Conservation (phyloP, 805 yeast species). For the Danielia oregonensis region DNA sequence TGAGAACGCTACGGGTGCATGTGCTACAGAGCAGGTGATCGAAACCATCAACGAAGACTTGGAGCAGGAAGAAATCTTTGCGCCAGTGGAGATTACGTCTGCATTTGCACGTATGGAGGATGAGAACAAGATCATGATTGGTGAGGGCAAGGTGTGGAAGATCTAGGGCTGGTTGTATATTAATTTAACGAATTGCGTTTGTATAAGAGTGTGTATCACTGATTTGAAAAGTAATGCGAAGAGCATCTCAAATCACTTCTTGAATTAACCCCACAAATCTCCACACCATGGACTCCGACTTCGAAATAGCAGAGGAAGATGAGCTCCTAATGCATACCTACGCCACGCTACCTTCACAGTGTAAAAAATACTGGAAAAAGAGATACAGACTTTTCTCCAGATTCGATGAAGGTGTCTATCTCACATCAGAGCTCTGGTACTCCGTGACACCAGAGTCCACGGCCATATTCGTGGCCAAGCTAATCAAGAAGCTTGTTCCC, state of each 20-base stretch:
- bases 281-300: conserved; percentile 8
- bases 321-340: conserved; percentile 37
- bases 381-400: conserved; percentile 58
- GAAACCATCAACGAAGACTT: conserved; percentile 32
- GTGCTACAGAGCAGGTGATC: conserved; percentile 28
- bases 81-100: conserved; percentile 24
- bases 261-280: background rate
- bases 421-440: conserved; percentile 77
- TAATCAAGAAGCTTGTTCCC: conserved; percentile 50
- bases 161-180: conserved; percentile 17
- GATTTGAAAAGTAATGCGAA: background rate
- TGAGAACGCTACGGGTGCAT: conserved; percentile 29
- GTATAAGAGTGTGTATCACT: background rate
- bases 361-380: conserved; percentile 57
- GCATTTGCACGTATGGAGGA: conserved; percentile 32
- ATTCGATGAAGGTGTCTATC: conserved; percentile 63
- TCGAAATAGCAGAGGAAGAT: conserved; percentile 15
- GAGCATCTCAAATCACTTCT: background rate
- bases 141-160: conserved; percentile 39
- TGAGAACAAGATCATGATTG: conserved; percentile 34
- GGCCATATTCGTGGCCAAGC: conserved; percentile 58
- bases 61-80: conserved; percentile 38
- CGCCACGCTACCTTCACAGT: conserved; percentile 35
- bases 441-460: conserved; percentile 82
- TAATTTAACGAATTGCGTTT: no score